Percentiles rank a stretch among this genome's conserved stretches.
Conservation (phyloP, 192 early-diverging fungal species). For the Chytriomyces sp. region DNA sequence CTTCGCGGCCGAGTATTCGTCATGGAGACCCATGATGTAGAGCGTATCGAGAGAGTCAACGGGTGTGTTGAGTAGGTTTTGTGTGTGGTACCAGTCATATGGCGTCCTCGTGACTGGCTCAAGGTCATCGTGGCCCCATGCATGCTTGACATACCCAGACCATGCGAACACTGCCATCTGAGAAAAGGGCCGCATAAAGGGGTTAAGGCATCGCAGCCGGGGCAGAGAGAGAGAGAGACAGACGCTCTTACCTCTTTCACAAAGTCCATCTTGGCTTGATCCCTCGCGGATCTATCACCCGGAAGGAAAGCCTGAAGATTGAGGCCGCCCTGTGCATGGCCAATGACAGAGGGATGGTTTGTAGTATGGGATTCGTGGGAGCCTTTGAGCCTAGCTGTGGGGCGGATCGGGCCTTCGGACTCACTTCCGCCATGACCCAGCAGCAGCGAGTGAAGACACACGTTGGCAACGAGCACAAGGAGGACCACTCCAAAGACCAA, state of each 20-base stretch:
- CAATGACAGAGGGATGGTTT: no score
- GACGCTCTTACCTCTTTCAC: slow-evolving; percentile 14
- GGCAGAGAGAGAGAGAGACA: no score
- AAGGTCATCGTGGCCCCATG: slow-evolving; percentile 78
- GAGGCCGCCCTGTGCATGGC: no score
- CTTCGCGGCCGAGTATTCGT: slow-evolving; percentile 79
- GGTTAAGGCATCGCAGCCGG: background rate
- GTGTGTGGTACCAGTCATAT: slow-evolving; percentile 47
- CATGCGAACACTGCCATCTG: slow-evolving; percentile 47
- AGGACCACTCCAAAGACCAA: no score
- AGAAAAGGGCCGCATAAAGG: background rate
- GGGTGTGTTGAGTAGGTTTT: slow-evolving; percentile 61
- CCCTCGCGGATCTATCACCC: background rate
- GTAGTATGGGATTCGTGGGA: no score
- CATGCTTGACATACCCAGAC: slow-evolving; percentile 76
- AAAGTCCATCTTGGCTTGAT: slow-evolving; percentile 26
- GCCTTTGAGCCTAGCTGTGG: no score
- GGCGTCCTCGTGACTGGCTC: slow-evolving; percentile 33
- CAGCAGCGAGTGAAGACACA: no score
- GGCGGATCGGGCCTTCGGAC: no score
- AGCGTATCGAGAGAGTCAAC: slow-evolving; percentile 90
- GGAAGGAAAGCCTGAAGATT: no score
- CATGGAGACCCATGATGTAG: slow-evolving; percentile 80
- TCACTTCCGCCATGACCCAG: no score
- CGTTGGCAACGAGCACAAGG: no score